Evolutionary conservation across 2,329 filamentous ascomycete genomes (phyloP).

Genomic region (Nemania sp.): DNA sequence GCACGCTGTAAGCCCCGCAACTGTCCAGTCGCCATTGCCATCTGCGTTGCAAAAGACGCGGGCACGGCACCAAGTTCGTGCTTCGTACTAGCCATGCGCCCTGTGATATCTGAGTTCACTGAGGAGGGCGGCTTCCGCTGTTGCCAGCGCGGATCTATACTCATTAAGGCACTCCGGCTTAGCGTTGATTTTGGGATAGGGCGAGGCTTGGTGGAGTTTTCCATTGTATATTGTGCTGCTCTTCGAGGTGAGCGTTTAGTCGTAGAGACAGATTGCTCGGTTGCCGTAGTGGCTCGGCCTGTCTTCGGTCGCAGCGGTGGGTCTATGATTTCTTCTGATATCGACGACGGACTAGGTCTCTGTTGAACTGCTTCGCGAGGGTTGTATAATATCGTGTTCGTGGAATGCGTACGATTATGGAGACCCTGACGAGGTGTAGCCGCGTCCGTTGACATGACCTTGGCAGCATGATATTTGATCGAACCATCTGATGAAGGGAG

Average conservation of each 20-base stretch:
- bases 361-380: slow-evolving; percentile 55
- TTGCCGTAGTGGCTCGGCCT: slow-evolving; percentile 42
- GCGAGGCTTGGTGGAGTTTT: slow-evolving; percentile 54
- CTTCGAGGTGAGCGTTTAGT: slow-evolving; percentile 52
- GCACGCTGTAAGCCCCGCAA: slow-evolving; percentile 48
- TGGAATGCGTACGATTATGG: slow-evolving; percentile 76
- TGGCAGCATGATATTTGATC: slow-evolving; percentile 32
- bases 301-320: slow-evolving; percentile 42
- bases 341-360: slow-evolving; percentile 46
- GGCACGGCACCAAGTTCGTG: slow-evolving; percentile 67
- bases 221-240: slow-evolving; percentile 46
- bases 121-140: slow-evolving; percentile 56
- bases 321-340: slow-evolving; percentile 44
- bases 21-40: slow-evolving; percentile 71
- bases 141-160: slow-evolving; percentile 50
- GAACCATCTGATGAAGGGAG: slow-evolving; percentile 41
- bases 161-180: slow-evolving; percentile 58
- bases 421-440: slow-evolving; percentile 44
- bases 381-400: slow-evolving; percentile 82
- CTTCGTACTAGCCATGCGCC: slow-evolving; percentile 51
- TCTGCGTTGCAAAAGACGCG: slow-evolving; percentile 79
- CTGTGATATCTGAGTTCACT: slow-evolving; percentile 66
- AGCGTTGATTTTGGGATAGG: slow-evolving; percentile 62
- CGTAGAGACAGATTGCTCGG: slow-evolving; percentile 43
- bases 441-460: slow-evolving; percentile 40